phyloP scores from a whole-genome alignment of 2,329 filamentous ascomycete genomes.

The Chalaropsis ovoidea region DNA sequence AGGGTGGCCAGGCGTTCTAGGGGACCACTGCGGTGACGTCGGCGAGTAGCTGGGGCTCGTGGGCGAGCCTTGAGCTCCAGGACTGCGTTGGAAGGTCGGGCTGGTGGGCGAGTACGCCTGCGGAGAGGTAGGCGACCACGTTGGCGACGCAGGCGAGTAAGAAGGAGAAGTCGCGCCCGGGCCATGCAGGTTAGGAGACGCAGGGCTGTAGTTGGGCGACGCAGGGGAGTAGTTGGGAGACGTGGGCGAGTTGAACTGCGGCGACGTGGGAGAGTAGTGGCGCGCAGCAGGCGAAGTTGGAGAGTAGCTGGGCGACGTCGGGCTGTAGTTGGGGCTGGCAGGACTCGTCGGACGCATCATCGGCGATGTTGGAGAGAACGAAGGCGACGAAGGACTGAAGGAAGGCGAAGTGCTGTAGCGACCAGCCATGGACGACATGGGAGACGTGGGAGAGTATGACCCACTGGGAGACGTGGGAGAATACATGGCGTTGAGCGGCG shows the following conservation, averaged over 20 bases:
- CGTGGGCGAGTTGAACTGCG: constrained; percentile 64
- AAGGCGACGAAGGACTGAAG: constrained; percentile 54
- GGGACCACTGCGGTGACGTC: constrained; percentile 44
- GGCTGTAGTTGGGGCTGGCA: constrained; percentile 52
- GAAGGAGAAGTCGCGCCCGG: constrained; percentile 44
- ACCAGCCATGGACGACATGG: constrained; percentile 46
- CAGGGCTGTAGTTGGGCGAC: constrained; percentile 62
- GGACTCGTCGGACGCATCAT: constrained; percentile 47
- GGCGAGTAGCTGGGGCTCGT: constrained; percentile 66
- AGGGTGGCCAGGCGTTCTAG: constrained; percentile 38
- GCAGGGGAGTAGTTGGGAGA: constrained; percentile 64
- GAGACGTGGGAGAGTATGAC: constrained; percentile 69
- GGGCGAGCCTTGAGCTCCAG: constrained; percentile 48
- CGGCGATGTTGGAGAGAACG: constrained; percentile 54
- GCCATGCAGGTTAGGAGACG: constrained; percentile 47
- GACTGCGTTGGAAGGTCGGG: constrained; percentile 48
- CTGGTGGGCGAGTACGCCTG: constrained; percentile 54
- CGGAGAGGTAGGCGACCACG: constrained; percentile 66
- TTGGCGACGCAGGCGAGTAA: constrained; percentile 62
- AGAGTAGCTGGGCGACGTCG: constrained; percentile 56
- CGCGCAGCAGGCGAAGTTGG: constrained; percentile 50
- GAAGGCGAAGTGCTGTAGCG: constrained; percentile 49
- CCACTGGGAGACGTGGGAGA: constrained; percentile 67
- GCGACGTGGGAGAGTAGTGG: constrained; percentile 61
- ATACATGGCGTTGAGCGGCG: constrained; percentile 51